Base-by-base conservation (phyloP, 441 rosid genomes). In the Caryocar brasiliense region DNA sequence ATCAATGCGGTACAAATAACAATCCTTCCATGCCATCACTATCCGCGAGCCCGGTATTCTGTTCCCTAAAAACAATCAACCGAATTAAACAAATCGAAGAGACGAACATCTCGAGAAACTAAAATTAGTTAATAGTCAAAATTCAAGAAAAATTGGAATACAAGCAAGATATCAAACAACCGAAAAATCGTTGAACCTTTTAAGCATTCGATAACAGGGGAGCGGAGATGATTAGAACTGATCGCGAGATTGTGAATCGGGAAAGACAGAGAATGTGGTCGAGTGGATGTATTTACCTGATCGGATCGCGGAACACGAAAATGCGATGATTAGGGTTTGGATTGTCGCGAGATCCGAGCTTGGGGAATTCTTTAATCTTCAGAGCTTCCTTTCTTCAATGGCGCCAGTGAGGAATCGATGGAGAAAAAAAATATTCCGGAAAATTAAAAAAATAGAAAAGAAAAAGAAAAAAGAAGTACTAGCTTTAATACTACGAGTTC, bases 1-100 rank as follows among this genome's bases (percentile, higher is more conserved):
- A 53, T 40, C 1, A 56, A 19, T 13, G 7, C 41, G 46, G 56
- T 32, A 33, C 18, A 28, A 32, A 50, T 44, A 34, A 37, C n/a
- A n/a, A n/a, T 40, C 64, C 50, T 38, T 26, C 65, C 59, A 27
- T 58, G 21, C 59, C 76, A 64, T 70, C 48, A 24, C 56, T 46
- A 48, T 36, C 13, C 22, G 17, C 49, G 0, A 48, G 25, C 45
- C 32, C 29, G 35, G 28, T 8, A 24, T 14, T 56, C 64, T 40
- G 54, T 39, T 64, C 12, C 38, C 43, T 3, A 2, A 40, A 25
- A 38, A 38, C 51, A 23, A 32, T 17, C 32, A 33, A 33, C 8
- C 5, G n/a, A n/a, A n/a, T n/a, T n/a, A n/a, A n/a, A n/a, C n/a
- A n/a, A n/a, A n/a, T n/a, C n/a, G n/a, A n/a, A n/a, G n/a, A n/a